Evolutionary conservation across 805 yeast genomes (phyloP).

Genomic region (Kazachstania bromeliacearum): DNA sequence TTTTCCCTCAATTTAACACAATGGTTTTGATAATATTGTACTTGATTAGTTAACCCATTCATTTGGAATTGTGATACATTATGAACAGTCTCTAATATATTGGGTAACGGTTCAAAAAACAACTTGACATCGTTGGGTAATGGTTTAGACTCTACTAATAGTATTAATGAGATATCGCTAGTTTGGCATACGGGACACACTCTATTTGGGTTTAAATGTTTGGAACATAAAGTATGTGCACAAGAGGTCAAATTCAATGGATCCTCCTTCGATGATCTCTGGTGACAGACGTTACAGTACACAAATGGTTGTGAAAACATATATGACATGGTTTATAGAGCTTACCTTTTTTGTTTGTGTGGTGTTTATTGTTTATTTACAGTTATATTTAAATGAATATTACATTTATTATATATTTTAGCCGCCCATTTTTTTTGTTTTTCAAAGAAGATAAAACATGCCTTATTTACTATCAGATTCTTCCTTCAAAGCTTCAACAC

Average conservation of each 20-base stretch:
- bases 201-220: conserved; percentile 16
- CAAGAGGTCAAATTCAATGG: conserved; percentile 31
- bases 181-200: conserved; percentile 17
- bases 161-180: conserved; percentile 15
- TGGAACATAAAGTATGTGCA: conserved; percentile 31
- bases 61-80: conserved; percentile 25
- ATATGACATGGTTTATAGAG: conserved; percentile 7
- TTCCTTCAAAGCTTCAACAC: conserved; percentile 3
- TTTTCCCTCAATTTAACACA: conserved; percentile 19
- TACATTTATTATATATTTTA: no score
- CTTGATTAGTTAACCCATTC: conserved; percentile 17
- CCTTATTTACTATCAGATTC: conserved; percentile 2
- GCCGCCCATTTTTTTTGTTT: not conserved
- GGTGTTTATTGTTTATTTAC: not conserved
- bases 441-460: conserved; percentile 1
- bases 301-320: conserved; percentile 25
- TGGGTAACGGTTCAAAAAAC: conserved; percentile 23
- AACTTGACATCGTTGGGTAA: conserved; percentile 18
- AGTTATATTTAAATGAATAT: no score
- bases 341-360: not conserved
- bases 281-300: conserved; percentile 30
- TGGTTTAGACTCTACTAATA: conserved; percentile 11
- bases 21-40: conserved; percentile 19
- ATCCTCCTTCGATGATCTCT: conserved; percentile 11
- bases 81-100: conserved; percentile 18